Conservation (phyloP, 225 moss, liverwort and hornwort genomes). For the Polytrichum formosum region DNA sequence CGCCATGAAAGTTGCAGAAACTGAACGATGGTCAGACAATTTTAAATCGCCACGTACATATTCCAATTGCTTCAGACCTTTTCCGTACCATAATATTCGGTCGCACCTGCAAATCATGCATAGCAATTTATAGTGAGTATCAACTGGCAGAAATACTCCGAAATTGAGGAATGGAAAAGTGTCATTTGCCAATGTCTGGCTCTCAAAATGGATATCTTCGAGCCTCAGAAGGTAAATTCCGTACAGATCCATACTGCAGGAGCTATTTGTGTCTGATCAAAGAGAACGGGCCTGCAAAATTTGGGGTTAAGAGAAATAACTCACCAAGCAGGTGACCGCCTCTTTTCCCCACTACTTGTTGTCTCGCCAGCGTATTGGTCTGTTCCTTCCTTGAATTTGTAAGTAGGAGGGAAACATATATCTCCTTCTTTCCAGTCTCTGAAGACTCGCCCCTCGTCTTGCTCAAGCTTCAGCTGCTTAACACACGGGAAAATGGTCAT, state of each 20-base stretch:
- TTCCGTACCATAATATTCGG: slow-evolving; percentile 55
- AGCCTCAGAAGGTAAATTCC: no score
- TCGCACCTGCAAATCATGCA: slow-evolving; percentile 50
- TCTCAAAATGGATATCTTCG: no score
- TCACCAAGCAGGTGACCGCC: slow-evolving; percentile 58
- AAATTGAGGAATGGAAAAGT: no score
- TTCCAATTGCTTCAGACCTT: slow-evolving; percentile 40
- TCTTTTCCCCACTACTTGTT: slow-evolving; percentile 45
- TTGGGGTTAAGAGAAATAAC: not conserved
- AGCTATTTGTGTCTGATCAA: no score
- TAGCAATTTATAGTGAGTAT: not conserved
- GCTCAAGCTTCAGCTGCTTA: slow-evolving; percentile 59
- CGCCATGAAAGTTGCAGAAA: slow-evolving; percentile 44
- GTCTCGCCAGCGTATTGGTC: slow-evolving; percentile 50
- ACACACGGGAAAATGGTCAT: not conserved
- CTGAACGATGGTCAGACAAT: slow-evolving; percentile 63
- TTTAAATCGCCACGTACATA: slow-evolving; percentile 39
- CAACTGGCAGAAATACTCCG: no score
- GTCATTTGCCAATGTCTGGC: no score
- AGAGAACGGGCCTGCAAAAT: no score
- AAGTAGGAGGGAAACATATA: slow-evolving; percentile 50
- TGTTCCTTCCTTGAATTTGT: slow-evolving; percentile 55
- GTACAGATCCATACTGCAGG: no score
- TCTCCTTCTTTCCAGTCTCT: slow-evolving; percentile 50
- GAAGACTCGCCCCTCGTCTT: slow-evolving; percentile 52